phyloP scores from a whole-genome alignment of 2,329 filamentous ascomycete genomes.

The Colletotrichum cuscutae region DNA sequence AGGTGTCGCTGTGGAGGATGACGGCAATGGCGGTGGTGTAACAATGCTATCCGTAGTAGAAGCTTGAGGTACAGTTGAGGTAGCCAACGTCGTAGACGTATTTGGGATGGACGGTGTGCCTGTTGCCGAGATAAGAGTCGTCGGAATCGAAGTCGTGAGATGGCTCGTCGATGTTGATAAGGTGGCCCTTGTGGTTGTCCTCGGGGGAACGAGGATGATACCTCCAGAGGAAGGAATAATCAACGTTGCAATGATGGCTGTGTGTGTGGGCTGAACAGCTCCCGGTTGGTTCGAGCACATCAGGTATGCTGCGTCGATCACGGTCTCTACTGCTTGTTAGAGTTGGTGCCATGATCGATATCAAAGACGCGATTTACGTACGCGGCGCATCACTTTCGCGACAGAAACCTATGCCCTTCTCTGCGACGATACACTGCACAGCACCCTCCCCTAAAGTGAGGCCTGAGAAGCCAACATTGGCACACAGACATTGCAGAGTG shows the following conservation, averaged over 20 bases:
- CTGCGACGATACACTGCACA: slow-evolving; percentile 72
- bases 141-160: slow-evolving; percentile 26
- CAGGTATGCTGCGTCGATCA: slow-evolving; percentile 60
- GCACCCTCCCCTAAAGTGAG: slow-evolving; percentile 79
- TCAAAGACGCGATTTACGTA: slow-evolving; percentile 38
- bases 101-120: slow-evolving; percentile 7
- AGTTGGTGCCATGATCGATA: neutral
- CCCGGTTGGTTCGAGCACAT: slow-evolving; percentile 66
- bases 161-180: slow-evolving; percentile 29
- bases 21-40: slow-evolving; percentile 13
- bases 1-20: slow-evolving; percentile 11
- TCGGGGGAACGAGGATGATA: slow-evolving; percentile 43
- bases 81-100: slow-evolving; percentile 32
- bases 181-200: slow-evolving; percentile 3
- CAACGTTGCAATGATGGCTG: slow-evolving; percentile 67
- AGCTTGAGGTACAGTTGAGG: slow-evolving; percentile 1
- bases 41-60: slow-evolving; percentile 31
- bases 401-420: slow-evolving; percentile 62
- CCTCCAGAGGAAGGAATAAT: slow-evolving; percentile 50
- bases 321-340: slow-evolving; percentile 44
- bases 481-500: slow-evolving; percentile 73
- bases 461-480: slow-evolving; percentile 65
- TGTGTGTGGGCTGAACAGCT: slow-evolving; percentile 67
- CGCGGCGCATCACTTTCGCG: slow-evolving; percentile 53
- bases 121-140: slow-evolving; percentile 25